Percentiles rank a stretch among this genome's conserved stretches.
Conservation (phyloP, 495 filamentous ascomycete species). For the Annulohypoxylon maeteangense region DNA sequence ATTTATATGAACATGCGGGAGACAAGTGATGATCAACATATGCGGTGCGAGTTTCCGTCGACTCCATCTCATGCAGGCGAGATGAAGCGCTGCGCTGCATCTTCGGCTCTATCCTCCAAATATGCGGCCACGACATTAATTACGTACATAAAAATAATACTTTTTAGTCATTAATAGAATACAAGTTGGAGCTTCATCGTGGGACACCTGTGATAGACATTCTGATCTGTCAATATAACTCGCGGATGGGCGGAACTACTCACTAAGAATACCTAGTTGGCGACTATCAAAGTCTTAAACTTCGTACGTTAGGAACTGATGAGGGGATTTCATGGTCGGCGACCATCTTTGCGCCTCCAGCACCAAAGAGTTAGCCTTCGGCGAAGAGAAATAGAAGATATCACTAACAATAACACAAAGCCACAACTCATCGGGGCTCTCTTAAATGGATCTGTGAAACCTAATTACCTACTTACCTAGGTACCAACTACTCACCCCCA, state of each 20-base stretch:
- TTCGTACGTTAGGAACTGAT: slow-evolving; percentile 2
- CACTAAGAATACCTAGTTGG: neutral
- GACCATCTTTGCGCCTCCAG: neutral
- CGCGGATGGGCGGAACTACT: neutral
- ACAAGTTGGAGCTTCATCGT: neutral
- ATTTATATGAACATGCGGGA: slow-evolving; percentile 2
- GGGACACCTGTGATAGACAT: neutral
- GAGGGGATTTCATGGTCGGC: neutral
- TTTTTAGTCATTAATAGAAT: neutral
- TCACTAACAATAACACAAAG: neutral
- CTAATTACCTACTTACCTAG: neutral
- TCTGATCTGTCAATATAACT: slow-evolving; percentile 7
- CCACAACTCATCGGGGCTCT: neutral
- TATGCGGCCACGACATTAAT: neutral
- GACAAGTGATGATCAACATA: slow-evolving; percentile 11
- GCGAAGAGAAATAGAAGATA: neutral
- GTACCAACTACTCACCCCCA: neutral
- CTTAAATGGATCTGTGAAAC: slow-evolving; percentile 1
- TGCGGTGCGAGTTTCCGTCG: slow-evolving; percentile 6
- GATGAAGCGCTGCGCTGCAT: slow-evolving; percentile 9
- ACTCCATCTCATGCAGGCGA: slow-evolving; percentile 15
- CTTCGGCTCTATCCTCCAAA: neutral
- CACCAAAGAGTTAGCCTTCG: neutral
- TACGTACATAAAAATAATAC: slow-evolving; percentile 16
- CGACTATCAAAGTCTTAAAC: neutral